These are phyloP conservation scores for Pezicula rhizophila DNA, from an alignment of 2,329 filamentous ascomycete genomes.

Conservation along the genomic window DNA sequence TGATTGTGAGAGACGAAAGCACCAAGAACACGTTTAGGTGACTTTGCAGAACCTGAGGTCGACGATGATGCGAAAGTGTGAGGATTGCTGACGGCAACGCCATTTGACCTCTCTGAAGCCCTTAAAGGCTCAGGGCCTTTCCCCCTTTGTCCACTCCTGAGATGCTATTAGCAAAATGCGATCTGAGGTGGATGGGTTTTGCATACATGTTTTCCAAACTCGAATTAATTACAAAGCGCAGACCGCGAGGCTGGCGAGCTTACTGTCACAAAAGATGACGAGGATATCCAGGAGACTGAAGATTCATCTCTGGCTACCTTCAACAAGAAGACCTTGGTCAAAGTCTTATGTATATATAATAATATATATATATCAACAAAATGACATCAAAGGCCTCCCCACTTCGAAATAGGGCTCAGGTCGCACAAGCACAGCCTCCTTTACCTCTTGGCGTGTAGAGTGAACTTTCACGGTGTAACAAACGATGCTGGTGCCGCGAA, in stretches of 20 bases:
- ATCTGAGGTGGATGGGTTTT: not conserved
- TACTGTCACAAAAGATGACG: not conserved
- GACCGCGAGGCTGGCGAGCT: not conserved
- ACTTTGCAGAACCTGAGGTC: constrained; percentile 1
- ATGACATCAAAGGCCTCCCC: not conserved
- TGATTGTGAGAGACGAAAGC: constrained; percentile 9
- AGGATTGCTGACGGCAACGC: constrained; percentile 11
- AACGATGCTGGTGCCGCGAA: not conserved
- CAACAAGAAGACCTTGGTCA: not conserved
- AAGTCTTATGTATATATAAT: too few relatives aligned
- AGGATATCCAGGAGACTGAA: not conserved
- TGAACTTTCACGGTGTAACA: not conserved
- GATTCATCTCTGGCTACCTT: not conserved
- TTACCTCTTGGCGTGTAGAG: not conserved
- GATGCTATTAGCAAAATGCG: not conserved
- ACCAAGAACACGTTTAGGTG: constrained; percentile 1
- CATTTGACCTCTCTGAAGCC: constrained; percentile 13
- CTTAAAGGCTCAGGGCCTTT: constrained; percentile 9
- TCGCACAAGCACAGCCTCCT: not conserved
- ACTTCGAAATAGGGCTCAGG: not conserved
- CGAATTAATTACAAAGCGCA: not conserved
- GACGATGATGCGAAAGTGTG: constrained; percentile 8
- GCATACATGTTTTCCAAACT: not conserved
- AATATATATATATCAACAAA: not conserved
- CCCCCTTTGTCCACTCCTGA: constrained; percentile 4